Conservation (phyloP, 139 green algal species). For the Yamagishiella unicocca region DNA sequence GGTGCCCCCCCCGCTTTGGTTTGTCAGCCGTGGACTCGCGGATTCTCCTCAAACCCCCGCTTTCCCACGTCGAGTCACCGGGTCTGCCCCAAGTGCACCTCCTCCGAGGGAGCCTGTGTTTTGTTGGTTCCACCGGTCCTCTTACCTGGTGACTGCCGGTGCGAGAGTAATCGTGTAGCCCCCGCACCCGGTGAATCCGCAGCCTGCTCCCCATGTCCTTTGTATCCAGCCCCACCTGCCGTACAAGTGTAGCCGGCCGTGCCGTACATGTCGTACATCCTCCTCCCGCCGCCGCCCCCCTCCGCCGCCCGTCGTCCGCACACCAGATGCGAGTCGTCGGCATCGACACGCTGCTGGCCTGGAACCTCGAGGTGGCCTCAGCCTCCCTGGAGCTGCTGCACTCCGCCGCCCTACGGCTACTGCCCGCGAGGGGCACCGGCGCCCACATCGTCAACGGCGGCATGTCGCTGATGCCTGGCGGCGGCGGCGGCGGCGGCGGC, state of each 20-base stretch:
- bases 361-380: neutral
- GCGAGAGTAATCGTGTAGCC: neutral
- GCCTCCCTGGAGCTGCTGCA: constrained; percentile 1
- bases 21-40: too few relatives aligned
- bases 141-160: too few relatives aligned
- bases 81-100: neutral
- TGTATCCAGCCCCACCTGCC: neutral
- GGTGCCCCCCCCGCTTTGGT: too few relatives aligned
- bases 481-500: neutral
- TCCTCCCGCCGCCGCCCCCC: too few relatives aligned
- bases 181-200: neutral
- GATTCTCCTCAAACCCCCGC: too few relatives aligned
- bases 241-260: neutral
- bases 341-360: neutral
- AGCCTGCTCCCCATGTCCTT: neutral
- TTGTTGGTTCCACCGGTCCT: too few relatives aligned
- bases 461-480: neutral
- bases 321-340: neutral
- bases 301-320: neutral
- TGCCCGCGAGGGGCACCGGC: neutral
- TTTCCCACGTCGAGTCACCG: neutral
- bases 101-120: neutral
- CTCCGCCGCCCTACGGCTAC: neutral
- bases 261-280: neutral
- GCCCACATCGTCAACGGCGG: neutral